phyloP scores from a whole-genome alignment of 495 filamentous ascomycete genomes.

The Chaetomium tenue region DNA sequence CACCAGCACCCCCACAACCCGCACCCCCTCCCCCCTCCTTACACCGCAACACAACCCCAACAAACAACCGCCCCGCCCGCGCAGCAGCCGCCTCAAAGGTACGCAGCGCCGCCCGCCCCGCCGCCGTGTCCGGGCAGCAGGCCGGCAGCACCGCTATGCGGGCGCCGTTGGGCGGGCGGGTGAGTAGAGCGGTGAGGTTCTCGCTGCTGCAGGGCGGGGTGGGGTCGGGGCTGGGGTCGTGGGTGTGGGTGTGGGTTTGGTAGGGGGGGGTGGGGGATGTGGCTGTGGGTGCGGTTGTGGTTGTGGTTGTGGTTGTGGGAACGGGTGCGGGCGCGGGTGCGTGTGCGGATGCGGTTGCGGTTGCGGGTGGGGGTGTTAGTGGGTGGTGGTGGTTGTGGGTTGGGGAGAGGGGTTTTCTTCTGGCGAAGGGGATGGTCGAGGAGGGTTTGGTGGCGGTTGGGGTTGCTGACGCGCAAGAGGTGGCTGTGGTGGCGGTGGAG shows the following conservation, averaged over 20 bases:
- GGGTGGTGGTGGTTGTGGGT: no score
- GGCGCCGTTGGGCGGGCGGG: slow-evolving; percentile 11
- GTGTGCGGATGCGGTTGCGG: background rate
- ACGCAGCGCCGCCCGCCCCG: slow-evolving; percentile 21
- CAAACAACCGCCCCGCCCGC: slow-evolving; percentile 24
- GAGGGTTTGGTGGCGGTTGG: background rate
- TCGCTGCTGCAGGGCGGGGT: slow-evolving; percentile 18
- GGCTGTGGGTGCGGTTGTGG: background rate
- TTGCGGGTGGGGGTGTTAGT: no score
- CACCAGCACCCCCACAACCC: background rate
- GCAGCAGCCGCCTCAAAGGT: slow-evolving; percentile 25
- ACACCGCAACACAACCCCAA: slow-evolving; percentile 26
- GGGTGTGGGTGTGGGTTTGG: slow-evolving; percentile 2
- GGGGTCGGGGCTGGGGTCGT: background rate
- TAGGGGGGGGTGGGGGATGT: background rate
- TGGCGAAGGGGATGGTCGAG: background rate
- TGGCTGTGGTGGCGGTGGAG: slow-evolving; percentile 5
- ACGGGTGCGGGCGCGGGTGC: no score
- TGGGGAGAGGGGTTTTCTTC: no score
- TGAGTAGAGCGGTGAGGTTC: slow-evolving; percentile 27
- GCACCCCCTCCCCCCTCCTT: background rate
- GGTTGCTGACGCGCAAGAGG: background rate
- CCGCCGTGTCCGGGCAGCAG: slow-evolving; percentile 25
- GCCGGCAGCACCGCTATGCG: slow-evolving; percentile 29
- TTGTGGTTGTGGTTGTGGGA: background rate